These are phyloP conservation scores for Huiozyma sinensis DNA, from an alignment of 805 yeast genomes.

Conservation along the genomic window DNA sequence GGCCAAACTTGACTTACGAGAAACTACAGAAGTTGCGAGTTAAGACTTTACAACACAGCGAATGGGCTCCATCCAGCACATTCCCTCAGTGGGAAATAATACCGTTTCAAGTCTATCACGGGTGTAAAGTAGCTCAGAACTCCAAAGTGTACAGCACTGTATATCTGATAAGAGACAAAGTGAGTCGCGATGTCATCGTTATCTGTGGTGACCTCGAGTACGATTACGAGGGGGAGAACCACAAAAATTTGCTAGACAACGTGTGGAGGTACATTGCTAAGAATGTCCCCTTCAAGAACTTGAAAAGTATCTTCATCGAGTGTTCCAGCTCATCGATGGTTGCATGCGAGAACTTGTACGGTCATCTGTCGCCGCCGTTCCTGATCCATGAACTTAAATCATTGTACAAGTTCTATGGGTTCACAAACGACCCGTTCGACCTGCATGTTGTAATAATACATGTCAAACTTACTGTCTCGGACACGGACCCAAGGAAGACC, in stretches of 20 bases:
- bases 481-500: conserved; percentile 46
- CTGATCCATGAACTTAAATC: conserved; percentile 45
- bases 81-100: conserved; percentile 22
- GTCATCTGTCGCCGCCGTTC: conserved; percentile 66
- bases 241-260: conserved; percentile 12
- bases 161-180: conserved; percentile 38
- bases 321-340: conserved; percentile 49
- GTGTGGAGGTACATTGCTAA: conserved; percentile 54
- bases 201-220: conserved; percentile 59
- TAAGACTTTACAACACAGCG: conserved; percentile 3
- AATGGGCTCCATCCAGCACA: conserved; percentile 7
- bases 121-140: conserved; percentile 26
- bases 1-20: conserved; percentile 55
- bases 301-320: conserved; percentile 59
- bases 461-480: conserved; percentile 34
- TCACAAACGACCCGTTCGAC: conserved; percentile 24
- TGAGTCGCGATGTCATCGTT: conserved; percentile 33
- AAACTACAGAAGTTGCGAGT: conserved; percentile 10
- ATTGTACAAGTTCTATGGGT: conserved; percentile 29
- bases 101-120: conserved; percentile 34
- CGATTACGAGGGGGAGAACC: not conserved
- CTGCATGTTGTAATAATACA: conserved; percentile 36
- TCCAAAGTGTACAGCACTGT: conserved; percentile 38
- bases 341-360: conserved; percentile 46
- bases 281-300: conserved; percentile 29